These are phyloP conservation scores for Leptographium flavum DNA, from an alignment of 2,329 filamentous ascomycete species.

Conservation along the genomic window DNA sequence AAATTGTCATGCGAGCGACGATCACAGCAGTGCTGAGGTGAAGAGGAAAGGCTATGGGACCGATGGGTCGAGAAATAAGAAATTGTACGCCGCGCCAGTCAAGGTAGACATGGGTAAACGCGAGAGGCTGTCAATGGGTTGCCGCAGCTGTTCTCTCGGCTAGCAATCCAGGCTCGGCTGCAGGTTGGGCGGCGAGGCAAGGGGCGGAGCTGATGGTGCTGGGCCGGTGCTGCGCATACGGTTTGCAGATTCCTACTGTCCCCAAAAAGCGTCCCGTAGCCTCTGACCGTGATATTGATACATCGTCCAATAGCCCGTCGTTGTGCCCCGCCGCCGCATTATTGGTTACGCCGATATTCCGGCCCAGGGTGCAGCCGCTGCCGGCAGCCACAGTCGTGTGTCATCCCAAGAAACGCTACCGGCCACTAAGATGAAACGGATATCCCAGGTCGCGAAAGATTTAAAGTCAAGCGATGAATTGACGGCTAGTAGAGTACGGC, in stretches of 20 bases:
- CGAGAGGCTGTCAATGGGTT: slow-evolving; percentile 6
- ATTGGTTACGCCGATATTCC: no score
- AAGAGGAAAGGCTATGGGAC: slow-evolving; percentile 25
- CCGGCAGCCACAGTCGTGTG: background rate
- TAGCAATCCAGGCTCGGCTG: background rate
- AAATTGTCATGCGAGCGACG: slow-evolving; percentile 8
- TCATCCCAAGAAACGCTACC: background rate
- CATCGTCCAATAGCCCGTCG: background rate
- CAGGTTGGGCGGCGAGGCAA: no score
- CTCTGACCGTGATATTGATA: background rate
- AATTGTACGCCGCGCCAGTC: slow-evolving; percentile 25
- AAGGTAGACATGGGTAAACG: slow-evolving; percentile 28
- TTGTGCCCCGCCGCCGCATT: slow-evolving; percentile 7
- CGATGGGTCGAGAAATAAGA: slow-evolving; percentile 24
- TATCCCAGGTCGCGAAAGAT: no score
- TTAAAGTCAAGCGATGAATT: no score
- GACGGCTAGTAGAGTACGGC: no score
- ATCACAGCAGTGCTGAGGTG: background rate
- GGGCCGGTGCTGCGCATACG: background rate
- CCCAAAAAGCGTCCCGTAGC: no score
- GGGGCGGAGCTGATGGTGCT: background rate
- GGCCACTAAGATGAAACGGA: no score
- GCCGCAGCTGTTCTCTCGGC: background rate
- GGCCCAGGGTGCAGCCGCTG: no score
- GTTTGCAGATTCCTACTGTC: no score